These are phyloP conservation scores for Ambrosiella cleistominuta DNA, from an alignment of 2,329 filamentous ascomycete species.

Conservation along the genomic window DNA sequence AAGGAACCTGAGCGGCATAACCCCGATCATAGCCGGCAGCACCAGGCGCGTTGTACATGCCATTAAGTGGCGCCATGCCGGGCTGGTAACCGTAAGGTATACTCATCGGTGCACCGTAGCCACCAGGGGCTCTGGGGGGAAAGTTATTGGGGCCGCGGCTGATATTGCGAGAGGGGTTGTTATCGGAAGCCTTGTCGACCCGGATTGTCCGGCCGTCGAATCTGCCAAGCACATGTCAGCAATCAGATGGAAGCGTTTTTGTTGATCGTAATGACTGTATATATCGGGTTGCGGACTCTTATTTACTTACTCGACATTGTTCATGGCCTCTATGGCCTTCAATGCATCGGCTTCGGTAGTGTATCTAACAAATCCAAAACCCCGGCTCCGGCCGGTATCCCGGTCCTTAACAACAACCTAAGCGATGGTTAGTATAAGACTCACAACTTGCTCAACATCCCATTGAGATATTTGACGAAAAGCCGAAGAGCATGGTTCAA, in stretches of 20 bases:
- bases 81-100: constrained; percentile 15
- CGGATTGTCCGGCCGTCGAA: constrained; percentile 91
- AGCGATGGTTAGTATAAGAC: constrained; percentile 3
- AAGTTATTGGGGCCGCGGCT: constrained; percentile 28
- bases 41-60: neutral
- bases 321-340: constrained; percentile 60
- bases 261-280: neutral
- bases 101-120: neutral
- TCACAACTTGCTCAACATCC: neutral
- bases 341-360: constrained; percentile 58
- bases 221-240: constrained; percentile 26
- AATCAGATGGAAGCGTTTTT: neutral
- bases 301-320: constrained; percentile 64
- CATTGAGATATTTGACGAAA: neutral
- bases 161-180: constrained; percentile 38
- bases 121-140: constrained; percentile 13
- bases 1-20: constrained; percentile 22
- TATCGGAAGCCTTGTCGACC: constrained; percentile 87
- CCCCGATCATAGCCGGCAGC: constrained; percentile 21
- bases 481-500: neutral
- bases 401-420: constrained; percentile 96
- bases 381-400: constrained; percentile 88
- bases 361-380: constrained; percentile 94
- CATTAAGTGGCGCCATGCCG: constrained; percentile 22
- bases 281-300: no score